These are phyloP conservation scores for Panus rudis DNA, from an alignment of 768 basidiomycete genomes.

Conservation along the genomic window DNA sequence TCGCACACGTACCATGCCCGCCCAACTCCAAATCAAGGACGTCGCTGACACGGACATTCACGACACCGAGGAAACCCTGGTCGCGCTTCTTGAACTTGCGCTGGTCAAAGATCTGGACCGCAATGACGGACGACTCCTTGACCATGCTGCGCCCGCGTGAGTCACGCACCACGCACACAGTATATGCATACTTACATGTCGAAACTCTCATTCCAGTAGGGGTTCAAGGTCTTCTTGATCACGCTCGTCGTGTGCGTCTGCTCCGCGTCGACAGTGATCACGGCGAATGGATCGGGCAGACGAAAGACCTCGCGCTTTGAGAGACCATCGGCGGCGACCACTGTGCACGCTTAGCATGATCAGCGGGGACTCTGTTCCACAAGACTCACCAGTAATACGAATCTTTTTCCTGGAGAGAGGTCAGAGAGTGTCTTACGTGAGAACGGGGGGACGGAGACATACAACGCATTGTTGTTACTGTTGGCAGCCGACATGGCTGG, in stretches of 20 bases:
- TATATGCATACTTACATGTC: constrained; percentile 64
- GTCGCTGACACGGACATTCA: constrained; percentile 89
- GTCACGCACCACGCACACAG: constrained; percentile 1
- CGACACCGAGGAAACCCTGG: constrained; percentile 96
- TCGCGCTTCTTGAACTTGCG: constrained; percentile 98
- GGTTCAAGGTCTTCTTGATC: constrained; percentile 92
- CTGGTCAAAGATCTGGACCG: constrained; percentile 98
- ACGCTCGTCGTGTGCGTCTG: constrained; percentile 96
- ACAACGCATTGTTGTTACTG: constrained; percentile 23
- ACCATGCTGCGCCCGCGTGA: constrained; percentile 55
- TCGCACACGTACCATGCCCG: constrained; percentile 69
- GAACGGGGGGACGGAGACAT: constrained; percentile 7
- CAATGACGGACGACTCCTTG: constrained; percentile 96
- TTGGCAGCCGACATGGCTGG: constrained; percentile 21
- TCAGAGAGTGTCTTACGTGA: constrained; percentile 9
- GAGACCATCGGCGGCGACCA: constrained; percentile 91
- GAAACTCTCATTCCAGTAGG: constrained; percentile 98
- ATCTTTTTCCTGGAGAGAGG: constrained; percentile 56
- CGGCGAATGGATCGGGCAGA: constrained; percentile 95
- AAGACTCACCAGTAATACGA: constrained; percentile 59
- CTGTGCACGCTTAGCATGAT: constrained; percentile 34
- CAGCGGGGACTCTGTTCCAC: not conserved
- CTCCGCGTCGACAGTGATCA: constrained; percentile 96
- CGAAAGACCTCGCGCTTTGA: constrained; percentile 95
- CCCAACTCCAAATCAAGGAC: constrained; percentile 88